Base-by-base conservation (phyloP, 2,329 filamentous ascomycete genomes). In the Neofusicoccum parvum region DNA sequence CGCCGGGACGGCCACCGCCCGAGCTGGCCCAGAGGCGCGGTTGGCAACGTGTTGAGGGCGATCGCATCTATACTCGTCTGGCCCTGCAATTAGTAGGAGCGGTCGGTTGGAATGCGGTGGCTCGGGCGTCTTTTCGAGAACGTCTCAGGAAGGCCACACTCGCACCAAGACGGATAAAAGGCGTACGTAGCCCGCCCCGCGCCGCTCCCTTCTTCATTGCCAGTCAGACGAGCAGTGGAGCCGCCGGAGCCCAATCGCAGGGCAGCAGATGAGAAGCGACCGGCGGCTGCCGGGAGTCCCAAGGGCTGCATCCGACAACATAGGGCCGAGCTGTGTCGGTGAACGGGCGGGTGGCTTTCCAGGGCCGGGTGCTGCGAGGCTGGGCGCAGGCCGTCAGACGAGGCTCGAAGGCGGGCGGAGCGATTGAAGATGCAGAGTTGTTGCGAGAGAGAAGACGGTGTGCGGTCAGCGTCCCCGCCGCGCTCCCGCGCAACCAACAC, bases 61-160 rank as follows among this genome's bases (percentile, higher is more conserved):
- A 59, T 59, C 54, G 27, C 14, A 10, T 20, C 39, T 51, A 51
- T 51, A 51, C 9, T 12, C 50, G 50, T 7, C 23, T 39, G 32
- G 56, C 41, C 56, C 56, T 60, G 56, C 56, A 60, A 60, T 60
- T 37, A 60, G n/a, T 20, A 37, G 27, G 27, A 43, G 32, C 23
- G 10, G 43, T 60, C 43, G 56, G 56, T 9, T 49, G 17, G 20
- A 17, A 23, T 36, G n/a, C 41, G 9, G 11, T 23, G 43, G 50
- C 50, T 53, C 50, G 50, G 14, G 50, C 32, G 50, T 20, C 32
- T 20, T 20, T 53, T 53, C 50, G 32, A 53, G 50, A 53, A 53
- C 32, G 50, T 39, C n/a, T 53, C 34, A 53, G 32, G 32, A 34
- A 10, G 49, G 32, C 23, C 23, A 51, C 23, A 36, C 23, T 34